These are phyloP conservation scores for Striga asiatica DNA, from an alignment of 257 asterid species.

Conservation along the genomic window DNA sequence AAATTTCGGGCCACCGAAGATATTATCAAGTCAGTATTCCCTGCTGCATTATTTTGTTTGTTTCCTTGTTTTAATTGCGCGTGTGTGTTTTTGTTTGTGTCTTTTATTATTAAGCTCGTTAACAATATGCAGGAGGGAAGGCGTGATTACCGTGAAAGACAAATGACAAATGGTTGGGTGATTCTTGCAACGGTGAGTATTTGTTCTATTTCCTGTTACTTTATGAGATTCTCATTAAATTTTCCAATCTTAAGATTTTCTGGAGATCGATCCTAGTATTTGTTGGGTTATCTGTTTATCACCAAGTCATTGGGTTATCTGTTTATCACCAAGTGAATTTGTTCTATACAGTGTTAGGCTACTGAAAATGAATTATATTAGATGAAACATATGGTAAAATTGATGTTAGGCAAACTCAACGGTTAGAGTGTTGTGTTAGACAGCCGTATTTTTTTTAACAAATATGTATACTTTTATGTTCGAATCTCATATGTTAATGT, in stretches of 20 bases:
- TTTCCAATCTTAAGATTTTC: too few species aligned
- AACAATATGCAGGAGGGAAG: constrained; percentile 67
- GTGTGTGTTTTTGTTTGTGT: too few species aligned
- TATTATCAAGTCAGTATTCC: constrained; percentile 63
- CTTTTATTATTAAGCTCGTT: constrained; percentile 5
- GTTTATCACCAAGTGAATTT: constrained; percentile 51
- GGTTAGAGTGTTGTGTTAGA: too few species aligned
- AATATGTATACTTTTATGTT: too few species aligned
- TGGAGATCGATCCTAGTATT: too few species aligned
- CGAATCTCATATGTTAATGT: too few species aligned
- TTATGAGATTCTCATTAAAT: too few species aligned
- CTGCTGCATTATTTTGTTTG: neutral
- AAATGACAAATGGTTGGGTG: constrained; percentile 81
- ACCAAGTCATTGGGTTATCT: neutral
- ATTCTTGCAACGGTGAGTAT: constrained; percentile 68
- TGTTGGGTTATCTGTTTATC: neutral
- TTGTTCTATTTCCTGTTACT: neutral
- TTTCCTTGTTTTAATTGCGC: constrained; percentile 3
- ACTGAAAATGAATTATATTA: neutral
- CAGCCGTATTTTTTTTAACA: too few species aligned
- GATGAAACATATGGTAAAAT: too few species aligned
- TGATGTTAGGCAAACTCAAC: too few species aligned
- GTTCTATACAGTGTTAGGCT: neutral
- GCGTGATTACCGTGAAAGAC: constrained; percentile 89
- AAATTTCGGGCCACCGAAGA: constrained; percentile 96